phyloP scores from a whole-genome alignment of 805 yeast species.

The Kodamaea kakaduensis region DNA sequence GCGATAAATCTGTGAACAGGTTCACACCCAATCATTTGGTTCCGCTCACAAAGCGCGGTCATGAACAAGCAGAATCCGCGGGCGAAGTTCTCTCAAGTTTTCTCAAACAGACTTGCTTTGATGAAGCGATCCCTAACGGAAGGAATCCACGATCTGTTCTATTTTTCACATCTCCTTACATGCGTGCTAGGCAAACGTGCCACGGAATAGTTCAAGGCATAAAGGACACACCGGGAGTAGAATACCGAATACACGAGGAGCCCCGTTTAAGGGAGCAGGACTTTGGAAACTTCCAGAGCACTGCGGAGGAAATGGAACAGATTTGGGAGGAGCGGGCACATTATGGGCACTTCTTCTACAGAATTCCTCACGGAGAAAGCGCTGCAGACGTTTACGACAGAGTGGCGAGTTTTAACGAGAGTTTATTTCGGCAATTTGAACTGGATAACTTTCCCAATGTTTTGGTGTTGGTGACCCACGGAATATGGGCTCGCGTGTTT shows the following conservation, averaged over 20 bases:
- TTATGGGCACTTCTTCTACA: slow-evolving; percentile 75
- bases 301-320: slow-evolving; percentile 68
- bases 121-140: slow-evolving; percentile 8
- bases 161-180: slow-evolving; percentile 84
- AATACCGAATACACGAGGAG: slow-evolving; percentile 68
- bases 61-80: slow-evolving; percentile 56
- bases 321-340: slow-evolving; percentile 82
- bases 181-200: slow-evolving; percentile 80
- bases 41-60: slow-evolving; percentile 68
- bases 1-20: slow-evolving; percentile 76
- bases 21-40: slow-evolving; percentile 78
- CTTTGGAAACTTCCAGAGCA: slow-evolving; percentile 87
- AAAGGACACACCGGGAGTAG: slow-evolving; percentile 38
- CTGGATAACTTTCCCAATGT: slow-evolving; percentile 70
- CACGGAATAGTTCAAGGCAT: slow-evolving; percentile 62
- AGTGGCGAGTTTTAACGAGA: slow-evolving; percentile 85
- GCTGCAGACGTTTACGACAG: slow-evolving; percentile 96
- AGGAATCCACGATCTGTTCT: slow-evolving; percentile 42
- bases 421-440: slow-evolving; percentile 76
- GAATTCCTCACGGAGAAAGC: slow-evolving; percentile 91
- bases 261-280: slow-evolving; percentile 94
- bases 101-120: slow-evolving; percentile 34
- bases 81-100: slow-evolving; percentile 49
- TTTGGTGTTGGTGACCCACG: slow-evolving; percentile 84
- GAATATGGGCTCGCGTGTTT: slow-evolving; percentile 91